Base-by-base conservation (phyloP, 2,329 filamentous ascomycete species). In the Neofusicoccum sp. region DNA sequence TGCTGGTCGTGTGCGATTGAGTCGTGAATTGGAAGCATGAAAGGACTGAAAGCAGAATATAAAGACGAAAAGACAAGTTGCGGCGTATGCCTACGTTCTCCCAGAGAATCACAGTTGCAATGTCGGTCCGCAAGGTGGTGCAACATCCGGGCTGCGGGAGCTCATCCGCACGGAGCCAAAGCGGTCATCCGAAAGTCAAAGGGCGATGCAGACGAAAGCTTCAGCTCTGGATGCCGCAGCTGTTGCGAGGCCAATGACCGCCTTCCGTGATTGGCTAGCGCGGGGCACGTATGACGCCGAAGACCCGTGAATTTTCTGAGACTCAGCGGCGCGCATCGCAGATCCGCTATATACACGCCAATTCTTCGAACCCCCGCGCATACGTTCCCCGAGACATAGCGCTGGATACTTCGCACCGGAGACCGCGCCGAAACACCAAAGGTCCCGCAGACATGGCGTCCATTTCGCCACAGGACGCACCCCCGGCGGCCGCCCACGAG, bases 241-340 rank as follows among this genome's bases (percentile, higher is more conserved):
- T 22, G 22, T 22, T 22, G 22, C 22, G 22, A 22, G 22, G 22
- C 22, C 22, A 22, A 45, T 44, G 37, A 56, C 49, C 61, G 61
- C 61, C 48, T 48, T 47, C 61, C 33, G 7, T 9, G 29, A 56
- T 3, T 11, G 41, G 61, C 49, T 62, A 62, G 61, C 34, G 61
- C 50, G 43, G 61, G 61, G 43, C 61, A 56, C 34, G 36, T 41
- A 62, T 62, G 61, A 62, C 61, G 41, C 49, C 44, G 43, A 14
- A 48, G 41, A 22, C 22, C 50, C 61, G 41, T 56, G 61, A 56
- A 62, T 56, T 62, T 62, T 62, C 44, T 62, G 49, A 56, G 61
- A 29, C 39, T 62, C 34, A 28, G 43, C 34, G 22, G 37, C 33
- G 28, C 33, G 39, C 22, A 31, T 29, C 34, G 16, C 29, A 34